A percentile compares a stretch with the other conserved stretches of the same genome.
phyloP scores from a whole-genome alignment of 2,329 filamentous ascomycete genomes.

The Aspergillus brasiliensis region DNA sequence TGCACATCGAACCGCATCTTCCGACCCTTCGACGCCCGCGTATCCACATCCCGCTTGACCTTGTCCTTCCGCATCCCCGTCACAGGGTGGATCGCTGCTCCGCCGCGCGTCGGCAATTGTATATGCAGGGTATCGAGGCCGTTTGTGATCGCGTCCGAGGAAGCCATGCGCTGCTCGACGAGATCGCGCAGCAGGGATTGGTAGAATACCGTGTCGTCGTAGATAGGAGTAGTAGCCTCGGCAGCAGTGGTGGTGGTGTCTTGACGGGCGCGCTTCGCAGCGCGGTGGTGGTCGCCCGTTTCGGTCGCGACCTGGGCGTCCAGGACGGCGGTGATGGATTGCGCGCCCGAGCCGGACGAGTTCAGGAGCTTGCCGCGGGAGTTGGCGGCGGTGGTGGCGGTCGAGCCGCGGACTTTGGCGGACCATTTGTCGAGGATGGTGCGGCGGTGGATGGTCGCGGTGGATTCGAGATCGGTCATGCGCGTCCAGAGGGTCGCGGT shows the following conservation, averaged over 20 bases:
- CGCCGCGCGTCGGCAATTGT: slow-evolving; percentile 39
- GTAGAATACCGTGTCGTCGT: slow-evolving; percentile 95
- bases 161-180: slow-evolving; percentile 80
- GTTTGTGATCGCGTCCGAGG: slow-evolving; percentile 52
- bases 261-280: slow-evolving; percentile 35
- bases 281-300: slow-evolving; percentile 23
- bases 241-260: background rate
- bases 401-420: slow-evolving; percentile 65
- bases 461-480: slow-evolving; percentile 67
- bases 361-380: slow-evolving; percentile 64
- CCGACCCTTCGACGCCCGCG: slow-evolving; percentile 90
- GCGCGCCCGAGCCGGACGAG: slow-evolving; percentile 51
- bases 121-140: slow-evolving; percentile 45
- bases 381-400: slow-evolving; percentile 56
- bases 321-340: slow-evolving; percentile 51
- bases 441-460: slow-evolving; percentile 63
- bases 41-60: slow-evolving; percentile 81
- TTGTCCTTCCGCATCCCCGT: slow-evolving; percentile 59
- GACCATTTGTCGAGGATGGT: slow-evolving; percentile 89
- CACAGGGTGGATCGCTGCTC: slow-evolving; percentile 37
- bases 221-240: slow-evolving; percentile 55
- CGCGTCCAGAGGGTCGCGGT: slow-evolving; percentile 71
- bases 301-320: slow-evolving; percentile 49
- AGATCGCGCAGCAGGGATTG: slow-evolving; percentile 89
- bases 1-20: slow-evolving; percentile 95